Evolutionary conservation across 305 asterid genomes (phyloP).

Genomic region (Striga hermonthica): DNA sequence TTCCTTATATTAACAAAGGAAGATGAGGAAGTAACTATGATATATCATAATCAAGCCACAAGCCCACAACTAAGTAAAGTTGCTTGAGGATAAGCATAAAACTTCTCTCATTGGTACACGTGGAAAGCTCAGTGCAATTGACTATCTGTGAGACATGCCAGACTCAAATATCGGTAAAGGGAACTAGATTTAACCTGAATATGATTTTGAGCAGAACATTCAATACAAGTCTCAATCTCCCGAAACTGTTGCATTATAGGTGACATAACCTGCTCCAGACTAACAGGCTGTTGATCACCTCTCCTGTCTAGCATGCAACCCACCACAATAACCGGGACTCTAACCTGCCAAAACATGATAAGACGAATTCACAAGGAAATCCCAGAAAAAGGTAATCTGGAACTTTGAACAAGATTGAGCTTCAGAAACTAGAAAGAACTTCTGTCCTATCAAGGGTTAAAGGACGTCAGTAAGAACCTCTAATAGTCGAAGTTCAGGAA

Average conservation of each 20-base stretch:
- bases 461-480: conserved; percentile 56
- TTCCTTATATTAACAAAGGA: conserved; percentile 7
- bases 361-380: conserved; percentile 1
- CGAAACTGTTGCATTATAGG: conserved; percentile 99
- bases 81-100: neutral
- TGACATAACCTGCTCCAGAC: conserved; percentile 94
- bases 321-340: conserved; percentile 94
- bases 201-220: conserved; percentile 78
- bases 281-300: conserved; percentile 67
- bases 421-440: conserved; percentile 23
- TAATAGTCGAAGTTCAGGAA: conserved; percentile 85
- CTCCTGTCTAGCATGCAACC: conserved; percentile 98
- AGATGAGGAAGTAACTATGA: conserved; percentile 17
- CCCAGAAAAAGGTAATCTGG: conserved; percentile 1
- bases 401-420: conserved; percentile 19
- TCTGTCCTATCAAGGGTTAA: conserved; percentile 15
- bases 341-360: conserved; percentile 52
- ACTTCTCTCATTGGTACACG: conserved; percentile 2
- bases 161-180: conserved; percentile 6
- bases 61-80: neutral
- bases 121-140: conserved; percentile 20
- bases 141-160: conserved; percentile 19
- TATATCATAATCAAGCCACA: conserved; percentile 22
- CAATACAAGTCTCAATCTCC: conserved; percentile 99
- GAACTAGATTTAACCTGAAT: conserved; percentile 60